These are phyloP conservation scores for Lycium barbarum DNA, from an alignment of 257 asterid genomes.

Conservation along the genomic window DNA sequence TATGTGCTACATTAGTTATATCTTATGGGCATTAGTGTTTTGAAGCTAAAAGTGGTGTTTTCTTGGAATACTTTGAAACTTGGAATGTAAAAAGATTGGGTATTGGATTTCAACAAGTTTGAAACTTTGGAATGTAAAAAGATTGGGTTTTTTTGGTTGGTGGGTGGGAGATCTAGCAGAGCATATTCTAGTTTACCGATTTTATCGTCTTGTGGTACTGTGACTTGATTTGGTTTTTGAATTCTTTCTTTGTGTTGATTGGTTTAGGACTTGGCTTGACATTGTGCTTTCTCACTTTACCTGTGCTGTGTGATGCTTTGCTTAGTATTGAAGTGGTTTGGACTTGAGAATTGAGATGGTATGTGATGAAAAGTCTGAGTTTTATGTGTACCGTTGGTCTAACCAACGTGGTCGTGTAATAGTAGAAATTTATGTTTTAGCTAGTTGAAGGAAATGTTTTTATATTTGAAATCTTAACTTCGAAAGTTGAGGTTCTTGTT, in stretches of 20 bases:
- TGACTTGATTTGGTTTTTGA: background rate
- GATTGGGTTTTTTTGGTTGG: constrained; percentile 39
- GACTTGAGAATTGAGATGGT: background rate
- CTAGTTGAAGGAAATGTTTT: background rate
- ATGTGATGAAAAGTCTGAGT: background rate
- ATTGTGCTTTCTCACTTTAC: background rate
- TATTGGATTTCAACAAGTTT: no score
- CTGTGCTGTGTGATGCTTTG: background rate
- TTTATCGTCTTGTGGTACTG: constrained; percentile 10
- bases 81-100: constrained; percentile 16
- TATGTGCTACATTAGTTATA: background rate
- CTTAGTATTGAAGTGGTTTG: background rate
- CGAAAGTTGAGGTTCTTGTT: background rate
- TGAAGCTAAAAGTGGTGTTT: constrained; percentile 19
- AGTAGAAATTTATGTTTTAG: background rate
- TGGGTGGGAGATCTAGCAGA: constrained; percentile 44
- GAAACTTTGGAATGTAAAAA: background rate
- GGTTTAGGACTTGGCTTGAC: background rate
- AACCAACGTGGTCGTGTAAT: background rate
- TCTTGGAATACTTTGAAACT: constrained; percentile 23
- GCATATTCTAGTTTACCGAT: background rate
- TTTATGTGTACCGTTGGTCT: background rate
- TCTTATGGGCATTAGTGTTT: background rate
- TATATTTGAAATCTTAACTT: background rate
- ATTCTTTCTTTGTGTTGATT: background rate